Evolutionary conservation across 2,329 filamentous ascomycete species (phyloP).

Genomic region (Metarhizium album): DNA sequence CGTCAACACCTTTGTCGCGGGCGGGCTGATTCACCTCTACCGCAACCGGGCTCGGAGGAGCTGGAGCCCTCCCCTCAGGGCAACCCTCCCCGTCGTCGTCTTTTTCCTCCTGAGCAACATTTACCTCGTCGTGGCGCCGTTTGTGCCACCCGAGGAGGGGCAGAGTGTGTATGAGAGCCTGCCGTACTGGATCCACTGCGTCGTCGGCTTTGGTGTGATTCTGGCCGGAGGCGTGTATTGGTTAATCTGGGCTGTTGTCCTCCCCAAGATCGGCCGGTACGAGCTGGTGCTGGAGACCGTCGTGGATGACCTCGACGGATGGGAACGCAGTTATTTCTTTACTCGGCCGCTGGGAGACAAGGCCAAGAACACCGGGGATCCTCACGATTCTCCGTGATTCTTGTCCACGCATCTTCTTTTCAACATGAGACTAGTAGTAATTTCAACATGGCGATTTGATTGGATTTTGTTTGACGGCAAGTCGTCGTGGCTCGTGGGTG

Average conservation of each 20-base stretch:
- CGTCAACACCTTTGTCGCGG: conserved; percentile 44
- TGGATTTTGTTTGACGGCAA: too few species aligned
- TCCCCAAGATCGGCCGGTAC: conserved; percentile 42
- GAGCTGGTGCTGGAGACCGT: conserved; percentile 43
- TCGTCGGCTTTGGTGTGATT: conserved; percentile 46
- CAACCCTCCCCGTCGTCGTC: conserved; percentile 40
- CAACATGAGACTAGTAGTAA: conserved; percentile 4
- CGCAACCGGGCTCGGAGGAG: conserved; percentile 33
- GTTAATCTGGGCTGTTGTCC: conserved; percentile 41
- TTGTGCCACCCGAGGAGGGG: conserved; percentile 38
- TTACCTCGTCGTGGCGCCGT: conserved; percentile 50
- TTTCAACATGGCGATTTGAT: conserved; percentile 4
- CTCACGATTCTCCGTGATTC: neutral
- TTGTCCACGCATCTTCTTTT: neutral
- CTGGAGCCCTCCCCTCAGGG: conserved; percentile 45
- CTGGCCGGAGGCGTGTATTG: conserved; percentile 42
- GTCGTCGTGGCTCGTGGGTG: too few species aligned
- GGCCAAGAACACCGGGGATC: neutral
- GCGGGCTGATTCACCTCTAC: conserved; percentile 43
- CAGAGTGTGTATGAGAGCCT: conserved; percentile 43
- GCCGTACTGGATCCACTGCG: conserved; percentile 48
- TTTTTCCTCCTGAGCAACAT: conserved; percentile 53
- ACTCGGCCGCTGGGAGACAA: conserved; percentile 23
- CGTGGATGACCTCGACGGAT: conserved; percentile 49
- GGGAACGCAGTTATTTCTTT: conserved; percentile 47